phyloP scores from a whole-genome alignment of 495 filamentous ascomycete genomes.

The Corynascus novoguineensis region DNA sequence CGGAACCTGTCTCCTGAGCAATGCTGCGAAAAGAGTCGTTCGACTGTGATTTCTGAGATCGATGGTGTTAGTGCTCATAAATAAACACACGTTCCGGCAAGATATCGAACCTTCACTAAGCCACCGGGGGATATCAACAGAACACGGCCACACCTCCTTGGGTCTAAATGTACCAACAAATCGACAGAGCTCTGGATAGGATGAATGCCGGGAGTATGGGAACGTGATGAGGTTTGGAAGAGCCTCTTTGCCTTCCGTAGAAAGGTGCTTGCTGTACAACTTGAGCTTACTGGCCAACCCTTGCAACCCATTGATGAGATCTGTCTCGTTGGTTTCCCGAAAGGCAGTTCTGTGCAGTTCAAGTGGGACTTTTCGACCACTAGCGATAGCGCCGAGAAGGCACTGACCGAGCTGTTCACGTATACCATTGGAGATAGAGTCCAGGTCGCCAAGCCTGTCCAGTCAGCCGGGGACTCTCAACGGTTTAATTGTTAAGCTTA shows the following conservation, averaged over 20 bases:
- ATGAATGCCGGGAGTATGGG: slow-evolving; percentile 88
- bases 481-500: slow-evolving; percentile 25
- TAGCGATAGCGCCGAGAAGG: slow-evolving; percentile 23
- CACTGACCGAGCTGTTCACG: slow-evolving; percentile 23
- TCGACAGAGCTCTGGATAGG: slow-evolving; percentile 70
- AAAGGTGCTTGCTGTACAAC: slow-evolving; percentile 10
- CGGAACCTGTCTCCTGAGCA: slow-evolving; percentile 57
- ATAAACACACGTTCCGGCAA: background rate
- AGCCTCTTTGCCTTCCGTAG: background rate
- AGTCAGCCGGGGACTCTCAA: background rate
- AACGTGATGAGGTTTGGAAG: slow-evolving; percentile 53
- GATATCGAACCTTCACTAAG: slow-evolving; percentile 35
- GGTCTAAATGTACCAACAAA: slow-evolving; percentile 65
- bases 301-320: slow-evolving; percentile 23
- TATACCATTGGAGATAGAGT: slow-evolving; percentile 21
- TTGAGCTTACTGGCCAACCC: slow-evolving; percentile 29
- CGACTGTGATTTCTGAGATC: slow-evolving; percentile 49
- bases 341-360: slow-evolving; percentile 26
- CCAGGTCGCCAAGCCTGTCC: slow-evolving; percentile 19
- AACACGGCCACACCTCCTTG: slow-evolving; percentile 78
- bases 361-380: slow-evolving; percentile 32
- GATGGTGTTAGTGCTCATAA: slow-evolving; percentile 16
- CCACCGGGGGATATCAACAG: slow-evolving; percentile 63
- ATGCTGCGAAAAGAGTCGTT: slow-evolving; percentile 62
- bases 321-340: slow-evolving; percentile 21